Base-by-base conservation (phyloP, 2,329 filamentous ascomycete species). In the Berkeleyomyces rouxiae region DNA sequence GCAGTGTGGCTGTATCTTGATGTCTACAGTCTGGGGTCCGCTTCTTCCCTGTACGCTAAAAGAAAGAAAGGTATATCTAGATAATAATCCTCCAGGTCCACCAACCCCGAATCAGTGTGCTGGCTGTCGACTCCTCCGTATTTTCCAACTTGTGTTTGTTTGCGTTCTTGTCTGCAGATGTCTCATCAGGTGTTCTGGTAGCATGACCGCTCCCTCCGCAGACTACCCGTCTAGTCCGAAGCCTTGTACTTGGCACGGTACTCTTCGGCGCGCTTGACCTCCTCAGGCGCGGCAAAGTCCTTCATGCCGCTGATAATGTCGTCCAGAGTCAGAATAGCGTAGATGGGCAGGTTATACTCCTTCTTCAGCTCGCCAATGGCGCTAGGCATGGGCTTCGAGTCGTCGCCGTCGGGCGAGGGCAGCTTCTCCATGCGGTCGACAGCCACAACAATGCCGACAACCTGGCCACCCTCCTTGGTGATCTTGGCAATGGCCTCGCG, bases 401-500 rank as follows among this genome's bases (percentile, higher is more conserved):
- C 86, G 66, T 89, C 87, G 33, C 78, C 79, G 59, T 80, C 77
- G n/a, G 77, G 71, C 1, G 78, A 75, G 5, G 85, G 86, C 64
- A 90, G 81, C 76, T 87, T 91, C 80, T 95, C 89, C 79, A 86
- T 86, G 65, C 92, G 82, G 74, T 96, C 90, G 67, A 96, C 79
- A 3, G 91, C 88, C 40, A 99, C 87, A 23, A 96, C 82, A 63
- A 97, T 91, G 39, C 90, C 92, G 3, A 87, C 87, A 31, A 97
- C 83, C 59, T 81, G 82, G 1, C 92, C 93, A 2, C 92, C 93
- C 72, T 95, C 87, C 68, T 83, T 83, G 69, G 84, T 81, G 71
- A 97, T 96, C 73, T 96, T 93, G 62, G 84, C 84, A 65, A 97
- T 90, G 11, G 92, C 90, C 73, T 97, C 91, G 64, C 90, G 81